phyloP scores from a whole-genome alignment of 164 flowering plant genomes.

The Chloranthus sessilifolius region DNA sequence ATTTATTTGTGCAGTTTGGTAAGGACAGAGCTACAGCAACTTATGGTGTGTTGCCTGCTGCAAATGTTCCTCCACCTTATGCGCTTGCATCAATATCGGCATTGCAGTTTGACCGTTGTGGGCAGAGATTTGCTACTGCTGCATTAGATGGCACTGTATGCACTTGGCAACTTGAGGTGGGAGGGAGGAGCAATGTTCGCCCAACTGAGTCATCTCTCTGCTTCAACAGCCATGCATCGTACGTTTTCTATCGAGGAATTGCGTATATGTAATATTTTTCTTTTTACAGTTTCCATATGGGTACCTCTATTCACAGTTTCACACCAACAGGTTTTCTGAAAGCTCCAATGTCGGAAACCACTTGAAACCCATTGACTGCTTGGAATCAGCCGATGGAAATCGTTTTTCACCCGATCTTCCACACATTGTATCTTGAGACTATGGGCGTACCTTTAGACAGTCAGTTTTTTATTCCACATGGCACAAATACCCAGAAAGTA shows the following conservation, averaged over 20 bases:
- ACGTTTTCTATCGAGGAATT: constrained; percentile 24
- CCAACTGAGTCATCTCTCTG: constrained; percentile 91
- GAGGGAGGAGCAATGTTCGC: constrained; percentile 77
- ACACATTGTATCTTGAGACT: too few relatives aligned
- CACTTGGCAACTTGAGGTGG: constrained; percentile 99
- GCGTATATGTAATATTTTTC: too few relatives aligned
- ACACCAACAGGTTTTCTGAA: too few relatives aligned
- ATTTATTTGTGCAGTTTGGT: constrained; percentile 62
- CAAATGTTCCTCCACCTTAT: constrained; percentile 94
- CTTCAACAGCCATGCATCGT: constrained; percentile 78
- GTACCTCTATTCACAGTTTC: too few relatives aligned
- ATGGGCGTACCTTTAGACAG: too few relatives aligned
- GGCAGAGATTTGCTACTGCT: constrained; percentile 87
- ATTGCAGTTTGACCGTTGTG: constrained; percentile 78
- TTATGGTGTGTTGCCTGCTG: constrained; percentile 95
- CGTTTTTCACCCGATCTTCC: too few relatives aligned
- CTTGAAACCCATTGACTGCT: too few relatives aligned
- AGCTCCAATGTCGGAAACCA: too few relatives aligned
- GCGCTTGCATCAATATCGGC: constrained; percentile 90
- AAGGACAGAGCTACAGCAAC: constrained; percentile 93
- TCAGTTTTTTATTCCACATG: too few relatives aligned
- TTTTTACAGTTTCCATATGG: not conserved
- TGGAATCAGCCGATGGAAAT: too few relatives aligned
- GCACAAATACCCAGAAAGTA: too few relatives aligned
- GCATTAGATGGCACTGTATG: constrained; percentile 95